phyloP scores from a whole-genome alignment of 139 green algal species.

The Eudorina sp. region DNA sequence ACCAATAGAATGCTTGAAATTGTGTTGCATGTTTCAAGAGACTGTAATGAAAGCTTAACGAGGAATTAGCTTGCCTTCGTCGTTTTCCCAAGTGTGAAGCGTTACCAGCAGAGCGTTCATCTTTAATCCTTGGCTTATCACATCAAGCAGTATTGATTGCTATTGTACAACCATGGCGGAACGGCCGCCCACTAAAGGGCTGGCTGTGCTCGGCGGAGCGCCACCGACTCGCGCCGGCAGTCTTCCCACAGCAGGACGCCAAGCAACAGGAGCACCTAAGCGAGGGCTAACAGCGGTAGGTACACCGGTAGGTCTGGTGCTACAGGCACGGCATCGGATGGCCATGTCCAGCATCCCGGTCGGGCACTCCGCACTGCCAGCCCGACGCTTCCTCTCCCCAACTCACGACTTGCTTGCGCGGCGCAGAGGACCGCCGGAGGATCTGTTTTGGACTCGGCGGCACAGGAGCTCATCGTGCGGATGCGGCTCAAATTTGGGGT shows the following conservation, averaged over 20 bases:
- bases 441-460: not conserved
- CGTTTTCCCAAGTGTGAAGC: not conserved
- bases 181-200: slow-evolving; percentile 23
- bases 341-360: not conserved
- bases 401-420: too few relatives aligned
- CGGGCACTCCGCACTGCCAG: too few relatives aligned
- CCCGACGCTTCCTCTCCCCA: too few relatives aligned
- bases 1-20: too few relatives aligned
- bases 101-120: not conserved
- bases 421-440: slow-evolving; percentile 24
- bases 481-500: slow-evolving; percentile 38
- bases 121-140: not conserved
- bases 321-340: not conserved
- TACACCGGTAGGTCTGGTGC: not conserved
- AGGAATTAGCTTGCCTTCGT: not conserved
- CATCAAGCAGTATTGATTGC: not conserved
- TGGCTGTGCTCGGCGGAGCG: slow-evolving; percentile 30
- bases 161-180: not conserved
- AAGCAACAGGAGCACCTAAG: not conserved
- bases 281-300: slow-evolving; percentile 4
- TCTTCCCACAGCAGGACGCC: not conserved
- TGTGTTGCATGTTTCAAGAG: too few relatives aligned
- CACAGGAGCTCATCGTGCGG: slow-evolving; percentile 17
- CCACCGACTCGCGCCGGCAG: slow-evolving; percentile 1
- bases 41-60: too few relatives aligned